phyloP scores from a whole-genome alignment of 371 early-diverging fungal genomes.

The Mucor velutinosus region DNA sequence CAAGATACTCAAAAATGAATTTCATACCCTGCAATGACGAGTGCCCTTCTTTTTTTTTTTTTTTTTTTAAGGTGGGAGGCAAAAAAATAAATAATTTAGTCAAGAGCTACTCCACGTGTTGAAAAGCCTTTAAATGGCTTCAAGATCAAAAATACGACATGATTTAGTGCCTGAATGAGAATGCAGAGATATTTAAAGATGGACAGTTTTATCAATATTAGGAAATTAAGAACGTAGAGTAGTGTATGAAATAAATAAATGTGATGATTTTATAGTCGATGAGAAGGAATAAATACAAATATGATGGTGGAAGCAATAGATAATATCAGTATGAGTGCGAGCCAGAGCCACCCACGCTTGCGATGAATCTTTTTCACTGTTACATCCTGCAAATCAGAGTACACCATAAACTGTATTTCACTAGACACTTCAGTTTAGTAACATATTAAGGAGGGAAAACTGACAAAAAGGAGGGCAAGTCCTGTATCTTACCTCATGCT shows the following conservation, averaged over 20 bases:
- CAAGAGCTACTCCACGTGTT: neutral
- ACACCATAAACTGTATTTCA: slow-evolving; percentile 41
- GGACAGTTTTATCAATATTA: slow-evolving; percentile 1
- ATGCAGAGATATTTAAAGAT: neutral
- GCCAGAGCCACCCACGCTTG: slow-evolving; percentile 42
- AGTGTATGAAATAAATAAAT: neutral
- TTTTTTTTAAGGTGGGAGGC: no score
- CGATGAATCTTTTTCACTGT: slow-evolving; percentile 38
- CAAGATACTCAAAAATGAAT: neutral
- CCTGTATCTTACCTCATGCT: slow-evolving; percentile 36
- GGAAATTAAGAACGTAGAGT: neutral
- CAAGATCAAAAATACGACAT: neutral
- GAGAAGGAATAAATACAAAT: slow-evolving; percentile 48
- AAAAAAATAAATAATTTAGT: neutral
- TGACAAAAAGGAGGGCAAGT: neutral
- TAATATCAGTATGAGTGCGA: slow-evolving; percentile 24
- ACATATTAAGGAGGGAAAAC: neutral
- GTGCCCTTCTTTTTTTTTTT: neutral
- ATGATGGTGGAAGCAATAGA: slow-evolving; percentile 38
- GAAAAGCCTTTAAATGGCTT: neutral
- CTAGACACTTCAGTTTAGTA: slow-evolving; percentile 13
- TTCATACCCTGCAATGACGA: neutral
- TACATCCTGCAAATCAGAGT: slow-evolving; percentile 41
- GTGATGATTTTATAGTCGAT: slow-evolving; percentile 25
- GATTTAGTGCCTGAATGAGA: slow-evolving; percentile 2